A percentile compares a stretch with the other conserved stretches of the same genome.
phyloP scores from a whole-genome alignment of 2,329 filamentous ascomycete genomes.

The Cryphonectria naterciae region DNA sequence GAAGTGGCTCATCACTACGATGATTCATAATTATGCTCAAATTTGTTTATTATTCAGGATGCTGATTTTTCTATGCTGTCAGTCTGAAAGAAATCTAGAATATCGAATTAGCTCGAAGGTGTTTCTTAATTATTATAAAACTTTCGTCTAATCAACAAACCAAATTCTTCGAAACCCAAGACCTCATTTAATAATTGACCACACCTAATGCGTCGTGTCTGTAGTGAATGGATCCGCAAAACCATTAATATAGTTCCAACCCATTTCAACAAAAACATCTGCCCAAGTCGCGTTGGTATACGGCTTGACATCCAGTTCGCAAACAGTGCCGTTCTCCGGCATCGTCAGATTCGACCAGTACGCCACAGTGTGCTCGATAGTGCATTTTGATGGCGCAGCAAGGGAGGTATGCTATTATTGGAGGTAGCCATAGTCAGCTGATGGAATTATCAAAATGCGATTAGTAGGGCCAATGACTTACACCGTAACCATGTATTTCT shows the following conservation, averaged over 20 bases:
- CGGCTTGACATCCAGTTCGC: neutral
- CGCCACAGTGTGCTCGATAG: neutral
- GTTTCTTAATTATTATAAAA: too few species aligned
- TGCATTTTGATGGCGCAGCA: neutral
- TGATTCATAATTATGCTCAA: too few species aligned
- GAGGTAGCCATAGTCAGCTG: neutral
- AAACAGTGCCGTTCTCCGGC: slow-evolving; percentile 2
- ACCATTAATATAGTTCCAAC: neutral
- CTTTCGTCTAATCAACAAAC: neutral
- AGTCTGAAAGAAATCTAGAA: too few species aligned
- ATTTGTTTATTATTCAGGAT: too few species aligned
- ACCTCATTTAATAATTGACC: too few species aligned
- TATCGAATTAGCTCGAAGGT: too few species aligned
- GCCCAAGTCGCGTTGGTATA: neutral
- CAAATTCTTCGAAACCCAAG: neutral
- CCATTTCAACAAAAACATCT: neutral
- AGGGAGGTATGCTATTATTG: neutral
- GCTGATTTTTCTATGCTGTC: too few species aligned
- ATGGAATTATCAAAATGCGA: neutral
- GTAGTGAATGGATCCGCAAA: neutral
- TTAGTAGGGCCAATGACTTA: neutral
- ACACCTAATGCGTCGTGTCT: neutral
- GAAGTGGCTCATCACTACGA: too few species aligned
- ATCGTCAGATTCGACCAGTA: slow-evolving; percentile 6
- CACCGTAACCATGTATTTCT: slow-evolving; percentile 3